These are phyloP conservation scores for Lasiodiplodia theobromae DNA, from an alignment of 2,329 filamentous ascomycete genomes.

Conservation along the genomic window DNA sequence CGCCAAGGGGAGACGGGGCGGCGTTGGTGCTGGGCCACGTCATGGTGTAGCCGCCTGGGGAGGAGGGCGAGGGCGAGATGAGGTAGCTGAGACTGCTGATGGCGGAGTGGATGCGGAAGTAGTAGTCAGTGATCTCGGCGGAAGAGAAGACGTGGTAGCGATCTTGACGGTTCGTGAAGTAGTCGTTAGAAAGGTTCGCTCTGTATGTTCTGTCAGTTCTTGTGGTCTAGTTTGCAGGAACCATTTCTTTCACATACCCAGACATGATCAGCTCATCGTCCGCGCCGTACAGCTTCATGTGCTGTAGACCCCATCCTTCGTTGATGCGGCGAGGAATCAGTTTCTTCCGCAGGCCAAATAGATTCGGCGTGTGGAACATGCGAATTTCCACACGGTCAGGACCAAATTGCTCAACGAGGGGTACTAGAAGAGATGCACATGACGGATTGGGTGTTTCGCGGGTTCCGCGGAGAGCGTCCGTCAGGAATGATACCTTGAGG, in stretches of 20 bases:
- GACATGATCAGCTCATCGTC: slow-evolving; percentile 97
- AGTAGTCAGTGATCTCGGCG: slow-evolving; percentile 81
- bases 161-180: slow-evolving; percentile 96
- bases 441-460: slow-evolving; percentile 86
- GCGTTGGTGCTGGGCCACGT: slow-evolving; percentile 79
- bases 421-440: slow-evolving; percentile 85
- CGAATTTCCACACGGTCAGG: slow-evolving; percentile 84
- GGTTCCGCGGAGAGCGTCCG: slow-evolving; percentile 89
- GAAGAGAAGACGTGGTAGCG: slow-evolving; percentile 91
- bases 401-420: slow-evolving; percentile 85
- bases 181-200: slow-evolving; percentile 90
- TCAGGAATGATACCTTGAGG: slow-evolving; percentile 85
- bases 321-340: slow-evolving; percentile 89
- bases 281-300: slow-evolving; percentile 98
- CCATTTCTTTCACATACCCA: slow-evolving; percentile 61
- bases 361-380: slow-evolving; percentile 97
- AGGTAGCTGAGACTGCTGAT: slow-evolving; percentile 83
- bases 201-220: slow-evolving; percentile 44
- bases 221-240: not conserved
- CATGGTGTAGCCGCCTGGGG: slow-evolving; percentile 60
- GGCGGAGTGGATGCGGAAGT: slow-evolving; percentile 75
- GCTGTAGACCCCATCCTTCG: slow-evolving; percentile 96
- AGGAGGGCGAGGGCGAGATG: slow-evolving; percentile 67
- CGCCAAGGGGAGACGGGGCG: slow-evolving; percentile 75
- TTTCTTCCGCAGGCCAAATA: slow-evolving; percentile 85